Base-by-base conservation (phyloP, 768 basidiomycete species). In the Podaxis pistillaris region DNA sequence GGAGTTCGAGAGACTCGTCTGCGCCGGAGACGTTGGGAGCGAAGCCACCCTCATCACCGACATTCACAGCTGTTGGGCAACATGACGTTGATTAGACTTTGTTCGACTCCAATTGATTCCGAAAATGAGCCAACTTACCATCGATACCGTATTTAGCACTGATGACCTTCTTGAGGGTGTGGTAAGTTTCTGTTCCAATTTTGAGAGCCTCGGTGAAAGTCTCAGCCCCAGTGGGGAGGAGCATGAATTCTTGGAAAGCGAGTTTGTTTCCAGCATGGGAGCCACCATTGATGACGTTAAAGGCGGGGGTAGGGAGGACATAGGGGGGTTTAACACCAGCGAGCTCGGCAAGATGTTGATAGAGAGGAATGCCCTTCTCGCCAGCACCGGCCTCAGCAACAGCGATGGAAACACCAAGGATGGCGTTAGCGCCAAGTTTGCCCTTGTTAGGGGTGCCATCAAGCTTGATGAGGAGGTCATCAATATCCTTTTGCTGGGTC, bases 171-270 rank as follows among this genome's bases (percentile, higher is more conserved):
- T 99, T 99, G 73, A 98, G 83, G 67, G 90, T 91, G 83, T 97
- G 95, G 81, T 97, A 97, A 26, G 93, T 96, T 80, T 99, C 97
- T 9, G 96, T 91, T 64, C 97, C 97, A 64, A 96, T 95, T 81
- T 98, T 96, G 89, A 99, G 89, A 62, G 97, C 95, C 83, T 99
- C 96, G 30, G 92, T 88, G 85, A 98, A 99, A 63, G 84, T 84
- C 15, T 82, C 69, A 54, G 97, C 97, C 56, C 96, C 96, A 64
- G 94, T 96, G 65, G 97, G 96, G 66, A 98, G 85, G 68, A 99
- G 85, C 97, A 99, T 98, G 84, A 99, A 99, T 79, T 99, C 97
- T 79, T 99, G 97, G 93, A 98, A 99, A 40, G 97, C 97, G 66
- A 99, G 91, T 79, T 96, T 96, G 86, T 99, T 99, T 54, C 97